Conservation (phyloP, 1,284 basidiomycete genomes). For the Butyriboletus appendiculatus region DNA sequence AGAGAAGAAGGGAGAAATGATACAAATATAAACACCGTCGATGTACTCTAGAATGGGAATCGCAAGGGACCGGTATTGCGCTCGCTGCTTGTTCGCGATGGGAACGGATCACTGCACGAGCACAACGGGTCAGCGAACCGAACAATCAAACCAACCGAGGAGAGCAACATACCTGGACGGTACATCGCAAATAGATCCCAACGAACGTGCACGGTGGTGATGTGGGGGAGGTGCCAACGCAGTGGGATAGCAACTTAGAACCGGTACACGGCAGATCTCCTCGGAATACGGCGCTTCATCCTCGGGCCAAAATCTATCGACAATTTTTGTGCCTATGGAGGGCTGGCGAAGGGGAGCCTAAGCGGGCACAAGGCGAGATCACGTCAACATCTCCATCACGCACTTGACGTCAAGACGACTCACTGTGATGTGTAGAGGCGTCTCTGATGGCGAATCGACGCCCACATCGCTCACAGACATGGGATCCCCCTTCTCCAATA, state of each 20-base stretch:
- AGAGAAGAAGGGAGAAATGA: not conserved
- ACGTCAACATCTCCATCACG: conserved; percentile 10
- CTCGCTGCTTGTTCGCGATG: conserved; percentile 15
- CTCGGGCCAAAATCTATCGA: conserved; percentile 36
- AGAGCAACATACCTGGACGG: conserved; percentile 18
- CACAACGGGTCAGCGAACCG: conserved; percentile 1
- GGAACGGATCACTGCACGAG: conserved; percentile 17
- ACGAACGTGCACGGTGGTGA: conserved; percentile 25
- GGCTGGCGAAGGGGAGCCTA: conserved; percentile 16
- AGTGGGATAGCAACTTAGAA: conserved; percentile 13
- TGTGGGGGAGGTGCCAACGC: conserved; percentile 33
- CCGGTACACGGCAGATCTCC: conserved; percentile 16
- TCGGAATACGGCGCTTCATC: conserved; percentile 24
- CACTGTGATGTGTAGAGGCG: conserved; percentile 8
- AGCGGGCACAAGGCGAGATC: not conserved
- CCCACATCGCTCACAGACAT: conserved; percentile 9
- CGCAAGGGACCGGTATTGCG: conserved; percentile 18
- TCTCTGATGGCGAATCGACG: conserved; percentile 1
- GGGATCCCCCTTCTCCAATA: conserved; percentile 23
- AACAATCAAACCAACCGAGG: not conserved
- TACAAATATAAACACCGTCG: not conserved
- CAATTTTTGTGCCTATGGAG: conserved; percentile 29
- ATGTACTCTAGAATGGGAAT: conserved; percentile 29
- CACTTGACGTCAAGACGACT: conserved; percentile 11
- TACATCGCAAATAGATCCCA: conserved; percentile 12